Percentiles rank a stretch among this genome's conserved stretches.
phyloP scores from a whole-genome alignment of 176 grass and related monocot genomes.

The Cymbopogon citratus region DNA sequence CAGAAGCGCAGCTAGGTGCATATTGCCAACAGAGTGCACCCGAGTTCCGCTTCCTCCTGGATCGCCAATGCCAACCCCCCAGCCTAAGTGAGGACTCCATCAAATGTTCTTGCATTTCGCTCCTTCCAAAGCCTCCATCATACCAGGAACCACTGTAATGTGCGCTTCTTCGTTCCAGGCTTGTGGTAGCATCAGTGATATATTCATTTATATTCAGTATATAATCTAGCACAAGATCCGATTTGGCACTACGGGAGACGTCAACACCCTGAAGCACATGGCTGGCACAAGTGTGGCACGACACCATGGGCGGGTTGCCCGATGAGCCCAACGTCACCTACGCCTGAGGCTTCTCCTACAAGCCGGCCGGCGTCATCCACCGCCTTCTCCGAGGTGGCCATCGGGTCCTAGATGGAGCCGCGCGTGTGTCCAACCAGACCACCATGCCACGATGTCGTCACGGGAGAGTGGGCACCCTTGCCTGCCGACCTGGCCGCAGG shows the following conservation, averaged over 20 bases:
- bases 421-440: conserved; percentile 6
- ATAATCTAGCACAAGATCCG: too few relatives aligned
- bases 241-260: conserved; percentile 33
- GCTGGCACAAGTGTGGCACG: conserved; percentile 57
- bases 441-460: conserved; percentile 48
- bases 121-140: too few relatives aligned
- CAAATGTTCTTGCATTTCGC: too few relatives aligned
- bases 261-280: conserved; percentile 31
- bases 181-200: too few relatives aligned
- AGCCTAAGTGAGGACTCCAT: too few relatives aligned
- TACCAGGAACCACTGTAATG: too few relatives aligned
- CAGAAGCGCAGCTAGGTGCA: too few relatives aligned
- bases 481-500: neutral
- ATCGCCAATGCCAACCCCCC: too few relatives aligned
- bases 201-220: too few relatives aligned
- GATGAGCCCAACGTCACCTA: conserved; percentile 31
- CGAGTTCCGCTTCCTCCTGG: too few relatives aligned
- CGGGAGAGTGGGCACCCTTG: conserved; percentile 21
- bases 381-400: conserved; percentile 40
- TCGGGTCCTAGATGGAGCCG: conserved; percentile 38
- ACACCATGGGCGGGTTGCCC: conserved; percentile 49
- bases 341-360: conserved; percentile 47
- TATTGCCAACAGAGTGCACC: too few relatives aligned
- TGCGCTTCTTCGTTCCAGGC: too few relatives aligned
- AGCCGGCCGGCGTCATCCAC: neutral